Evolutionary conservation across 2,329 filamentous ascomycete species (phyloP).

Genomic region (Exophiala sideris): DNA sequence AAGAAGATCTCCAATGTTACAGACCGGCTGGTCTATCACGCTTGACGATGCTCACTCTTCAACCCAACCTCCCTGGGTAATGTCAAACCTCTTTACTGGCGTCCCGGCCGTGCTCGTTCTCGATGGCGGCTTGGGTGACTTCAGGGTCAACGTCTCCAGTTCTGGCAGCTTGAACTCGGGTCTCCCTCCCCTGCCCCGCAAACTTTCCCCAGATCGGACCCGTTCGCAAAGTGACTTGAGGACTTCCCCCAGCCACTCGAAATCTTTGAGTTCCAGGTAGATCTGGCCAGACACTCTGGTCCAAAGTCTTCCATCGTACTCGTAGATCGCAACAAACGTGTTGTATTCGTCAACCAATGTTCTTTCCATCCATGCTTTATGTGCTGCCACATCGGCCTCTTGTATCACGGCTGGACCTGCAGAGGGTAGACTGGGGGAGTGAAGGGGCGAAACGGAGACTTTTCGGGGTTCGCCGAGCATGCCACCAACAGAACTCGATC

Average conservation of each 20-base stretch:
- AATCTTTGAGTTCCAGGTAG: constrained; percentile 77
- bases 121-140: constrained; percentile 11
- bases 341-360: constrained; percentile 58
- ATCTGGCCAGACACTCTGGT: constrained; percentile 73
- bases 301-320: constrained; percentile 64
- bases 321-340: constrained; percentile 67
- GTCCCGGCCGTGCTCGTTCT: constrained; percentile 14
- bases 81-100: constrained; percentile 17
- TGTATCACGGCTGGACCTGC: constrained; percentile 23
- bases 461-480: constrained; percentile 11
- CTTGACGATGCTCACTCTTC: constrained; percentile 3
- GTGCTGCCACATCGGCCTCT: constrained; percentile 39
- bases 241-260: constrained; percentile 63
- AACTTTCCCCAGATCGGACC: constrained; percentile 34
- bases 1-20: no score
- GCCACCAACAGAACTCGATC: constrained; percentile 4
- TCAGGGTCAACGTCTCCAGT: constrained; percentile 12
- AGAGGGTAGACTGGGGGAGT: constrained; percentile 15
- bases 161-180: constrained; percentile 8
- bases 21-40: no score
- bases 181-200: constrained; percentile 14
- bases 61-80: constrained; percentile 22
- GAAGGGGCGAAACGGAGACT: constrained; percentile 16
- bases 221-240: constrained; percentile 57
- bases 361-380: constrained; percentile 58